Evolutionary conservation across 257 asterid genomes (phyloP), one percentile per base, ranked within the genome.

Genomic region (Solanum bulbocastanum): DNA sequence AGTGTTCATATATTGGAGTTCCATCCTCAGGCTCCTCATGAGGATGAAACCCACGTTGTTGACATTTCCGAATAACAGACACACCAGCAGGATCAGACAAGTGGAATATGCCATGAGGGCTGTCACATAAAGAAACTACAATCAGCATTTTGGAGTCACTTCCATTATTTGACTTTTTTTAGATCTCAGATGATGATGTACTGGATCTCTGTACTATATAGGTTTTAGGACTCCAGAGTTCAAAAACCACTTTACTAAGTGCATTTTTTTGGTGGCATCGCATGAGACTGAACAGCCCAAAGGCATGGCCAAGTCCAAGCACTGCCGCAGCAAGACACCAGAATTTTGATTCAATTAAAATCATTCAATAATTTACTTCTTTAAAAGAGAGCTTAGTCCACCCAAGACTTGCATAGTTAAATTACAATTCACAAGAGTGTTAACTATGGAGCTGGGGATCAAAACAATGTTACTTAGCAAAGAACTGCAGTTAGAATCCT

Each of bases 11-110:
- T 36, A 97, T 93, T 65, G 98, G 94, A 86, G 91, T 94, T 86
- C 99, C 99, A 58, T 95, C 98, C n/a, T 95, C 98, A 0, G 99
- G 91, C 91, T 96, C 98, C 89, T 95, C 96, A 27, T 97, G 99
- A 84, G 99, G 99, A 92, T 97, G 99, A 90, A 97, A 97, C 68
- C 98, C 98, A 46, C 98, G 99, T 69, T 95, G 92, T 85, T 95
- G 94, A 90, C 99, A 97, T 88, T 91, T 92, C 44, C 95, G 93
- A 32, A 97, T 96, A 58, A 94, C 93, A 33, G 94, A 76, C 82
- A 96, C 94, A 27, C 99, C 99, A 66, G 98, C 89, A 4, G 99
- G 99, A 86, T 97, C 99, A 25, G 98, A 96, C 68, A 97, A 96
- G 94, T 96, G 98, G 89, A 96, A 97, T 89, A 97, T 97, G 88